A percentile compares a stretch with the other conserved stretches of the same genome.
Evolutionary conservation across 306 rosid species (phyloP).

Genomic region (Medicago lupulina): DNA sequence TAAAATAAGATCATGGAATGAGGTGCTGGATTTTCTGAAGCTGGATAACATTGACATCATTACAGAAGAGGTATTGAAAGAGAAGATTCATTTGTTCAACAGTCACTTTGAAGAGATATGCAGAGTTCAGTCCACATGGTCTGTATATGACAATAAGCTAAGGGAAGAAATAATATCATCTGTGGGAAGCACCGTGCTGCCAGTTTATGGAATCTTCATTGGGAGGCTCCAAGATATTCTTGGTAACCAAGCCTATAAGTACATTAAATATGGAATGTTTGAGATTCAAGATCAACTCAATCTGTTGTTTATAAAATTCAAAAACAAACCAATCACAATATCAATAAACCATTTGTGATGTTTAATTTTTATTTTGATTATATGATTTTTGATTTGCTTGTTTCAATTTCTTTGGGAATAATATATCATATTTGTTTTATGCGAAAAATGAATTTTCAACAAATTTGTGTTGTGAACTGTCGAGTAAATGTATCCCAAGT

Average conservation of each 20-base stretch:
- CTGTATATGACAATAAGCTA: not conserved
- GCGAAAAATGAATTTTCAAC: too few relatives aligned
- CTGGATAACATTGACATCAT: constrained; percentile 40
- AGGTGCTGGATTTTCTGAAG: constrained; percentile 54
- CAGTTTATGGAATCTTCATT: constrained; percentile 27
- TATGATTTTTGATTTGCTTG: too few relatives aligned
- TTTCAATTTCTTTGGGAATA: too few relatives aligned
- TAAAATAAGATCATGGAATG: constrained; percentile 60
- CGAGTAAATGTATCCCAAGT: too few relatives aligned
- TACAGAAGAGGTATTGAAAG: not conserved
- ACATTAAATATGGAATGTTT: constrained; percentile 5
- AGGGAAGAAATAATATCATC: constrained; percentile 1
- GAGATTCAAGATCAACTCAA: constrained; percentile 15
- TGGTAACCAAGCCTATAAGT: constrained; percentile 9
- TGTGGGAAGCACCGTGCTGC: not conserved
- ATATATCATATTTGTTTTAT: too few relatives aligned
- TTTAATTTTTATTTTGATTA: too few relatives aligned
- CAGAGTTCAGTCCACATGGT: constrained; percentile 12
- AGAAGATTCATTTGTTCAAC: constrained; percentile 24
- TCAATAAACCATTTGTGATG: too few relatives aligned
- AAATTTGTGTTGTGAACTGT: too few relatives aligned
- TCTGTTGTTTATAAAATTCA: not conserved
- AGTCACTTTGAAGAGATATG: constrained; percentile 19
- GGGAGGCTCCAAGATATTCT: not conserved
- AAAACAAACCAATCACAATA: too few relatives aligned